These are phyloP conservation scores for Letharia lupina DNA, from an alignment of 495 filamentous ascomycete genomes.

Conservation along the genomic window DNA sequence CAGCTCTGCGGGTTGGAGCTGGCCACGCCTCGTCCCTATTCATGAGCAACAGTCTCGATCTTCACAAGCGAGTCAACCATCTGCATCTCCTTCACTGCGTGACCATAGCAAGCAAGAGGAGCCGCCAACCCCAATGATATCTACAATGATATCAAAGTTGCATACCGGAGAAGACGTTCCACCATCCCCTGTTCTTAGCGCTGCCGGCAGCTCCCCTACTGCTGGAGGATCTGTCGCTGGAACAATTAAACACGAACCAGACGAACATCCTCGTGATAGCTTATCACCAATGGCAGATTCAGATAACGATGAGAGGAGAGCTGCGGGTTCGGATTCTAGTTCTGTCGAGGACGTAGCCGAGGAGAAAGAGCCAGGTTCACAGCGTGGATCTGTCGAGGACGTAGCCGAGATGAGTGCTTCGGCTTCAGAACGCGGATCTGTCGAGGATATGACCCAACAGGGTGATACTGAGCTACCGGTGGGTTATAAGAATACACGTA, in stretches of 20 bases:
- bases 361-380: neutral
- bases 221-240: neutral
- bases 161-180: neutral
- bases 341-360: neutral
- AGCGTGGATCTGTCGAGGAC: neutral
- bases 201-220: neutral
- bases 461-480: neutral
- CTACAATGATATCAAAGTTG: neutral
- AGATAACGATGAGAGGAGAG: neutral
- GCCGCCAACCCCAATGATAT: slow-evolving; percentile 1
- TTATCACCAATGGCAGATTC: neutral
- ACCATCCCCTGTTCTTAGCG: neutral
- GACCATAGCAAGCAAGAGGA: neutral
- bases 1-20: slow-evolving; percentile 19
- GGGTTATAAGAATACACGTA: neutral
- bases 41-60: slow-evolving; percentile 13
- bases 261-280: neutral
- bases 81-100: slow-evolving; percentile 1
- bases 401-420: neutral
- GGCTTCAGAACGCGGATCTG: neutral
- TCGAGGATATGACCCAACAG: neutral
- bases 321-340: neutral
- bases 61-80: neutral
- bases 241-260: neutral
- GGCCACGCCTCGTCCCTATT: slow-evolving; percentile 20